A percentile compares a stretch with the other conserved stretches of the same genome.
phyloP scores from a whole-genome alignment of 2,329 filamentous ascomycete species.

The Alternaria viburni region DNA sequence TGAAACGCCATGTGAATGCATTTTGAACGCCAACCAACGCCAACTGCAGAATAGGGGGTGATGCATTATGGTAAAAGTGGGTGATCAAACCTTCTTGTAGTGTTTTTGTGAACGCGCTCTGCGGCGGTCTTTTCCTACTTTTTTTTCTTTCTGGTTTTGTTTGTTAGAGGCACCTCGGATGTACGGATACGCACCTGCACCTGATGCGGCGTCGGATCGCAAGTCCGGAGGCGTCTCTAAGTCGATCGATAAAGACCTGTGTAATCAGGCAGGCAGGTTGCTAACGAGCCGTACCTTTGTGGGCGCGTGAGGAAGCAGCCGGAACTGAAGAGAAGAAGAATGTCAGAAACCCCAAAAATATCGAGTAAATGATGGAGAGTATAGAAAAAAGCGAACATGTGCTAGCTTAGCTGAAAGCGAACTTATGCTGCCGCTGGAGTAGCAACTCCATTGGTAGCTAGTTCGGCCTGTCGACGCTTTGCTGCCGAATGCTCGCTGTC shows the following conservation, averaged over 20 bases:
- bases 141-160: slow-evolving; percentile 33
- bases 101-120: slow-evolving; percentile 5
- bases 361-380: slow-evolving; percentile 17
- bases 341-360: slow-evolving; percentile 31
- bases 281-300: slow-evolving; percentile 16
- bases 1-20: slow-evolving; percentile 14
- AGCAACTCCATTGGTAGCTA: slow-evolving; percentile 36
- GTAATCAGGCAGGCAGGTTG: slow-evolving; percentile 16
- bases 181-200: slow-evolving; percentile 27
- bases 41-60: not conserved
- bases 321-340: slow-evolving; percentile 31
- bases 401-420: slow-evolving; percentile 37
- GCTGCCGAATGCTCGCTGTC: slow-evolving; percentile 41
- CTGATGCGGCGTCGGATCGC: slow-evolving; percentile 13
- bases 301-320: slow-evolving; percentile 21
- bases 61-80: slow-evolving; percentile 7
- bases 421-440: slow-evolving; percentile 38
- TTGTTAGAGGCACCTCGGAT: slow-evolving; percentile 22
- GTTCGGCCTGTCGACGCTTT: slow-evolving; percentile 43
- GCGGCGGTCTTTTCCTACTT: slow-evolving; percentile 30
- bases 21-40: slow-evolving; percentile 16
- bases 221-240: slow-evolving; percentile 6
- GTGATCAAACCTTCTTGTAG: slow-evolving; percentile 21
- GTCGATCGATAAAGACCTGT: not conserved
- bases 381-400: slow-evolving; percentile 34